These are phyloP conservation scores for Boletus tomentosulus DNA, from an alignment of 768 basidiomycete species.

Conservation along the genomic window DNA sequence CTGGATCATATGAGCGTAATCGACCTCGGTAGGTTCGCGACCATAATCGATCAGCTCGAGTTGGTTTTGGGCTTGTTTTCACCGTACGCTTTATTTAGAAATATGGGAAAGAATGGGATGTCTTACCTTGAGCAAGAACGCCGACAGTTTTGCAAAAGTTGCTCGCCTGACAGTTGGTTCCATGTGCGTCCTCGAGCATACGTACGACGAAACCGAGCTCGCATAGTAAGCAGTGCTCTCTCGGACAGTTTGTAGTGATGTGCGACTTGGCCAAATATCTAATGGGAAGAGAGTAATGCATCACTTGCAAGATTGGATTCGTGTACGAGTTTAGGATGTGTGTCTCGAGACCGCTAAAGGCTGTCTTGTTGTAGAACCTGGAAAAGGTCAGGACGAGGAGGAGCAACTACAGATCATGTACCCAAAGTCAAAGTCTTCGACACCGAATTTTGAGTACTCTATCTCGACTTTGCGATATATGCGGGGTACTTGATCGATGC, in stretches of 20 bases:
- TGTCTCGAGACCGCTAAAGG: conserved; percentile 89
- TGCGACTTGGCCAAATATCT: conserved; percentile 85
- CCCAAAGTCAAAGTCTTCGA: conserved; percentile 99
- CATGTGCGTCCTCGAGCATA: conserved; percentile 94
- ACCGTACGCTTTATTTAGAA: neutral
- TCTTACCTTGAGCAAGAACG: conserved; percentile 76
- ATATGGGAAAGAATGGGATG: neutral
- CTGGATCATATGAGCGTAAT: conserved; percentile 89
- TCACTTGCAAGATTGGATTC: conserved; percentile 83
- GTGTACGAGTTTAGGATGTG: conserved; percentile 98
- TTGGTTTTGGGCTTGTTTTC: conserved; percentile 56
- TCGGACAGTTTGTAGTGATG: conserved; percentile 80
- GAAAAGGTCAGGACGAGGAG: neutral
- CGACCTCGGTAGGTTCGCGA: conserved; percentile 63
- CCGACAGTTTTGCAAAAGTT: conserved; percentile 96
- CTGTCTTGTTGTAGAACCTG: conserved; percentile 92
- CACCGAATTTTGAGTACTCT: conserved; percentile 96
- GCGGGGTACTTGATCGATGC: conserved; percentile 62
- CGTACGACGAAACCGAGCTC: conserved; percentile 91
- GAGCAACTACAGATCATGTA: conserved; percentile 30
- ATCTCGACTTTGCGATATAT: conserved; percentile 93
- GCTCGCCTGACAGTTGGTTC: conserved; percentile 92
- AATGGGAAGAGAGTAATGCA: conserved; percentile 80
- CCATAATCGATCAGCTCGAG: conserved; percentile 90
- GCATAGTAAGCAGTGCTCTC: conserved; percentile 92